Evolutionary conservation across 352 stramenopile genomes (phyloP).

Genomic region (Aphanomyces euteiches): DNA sequence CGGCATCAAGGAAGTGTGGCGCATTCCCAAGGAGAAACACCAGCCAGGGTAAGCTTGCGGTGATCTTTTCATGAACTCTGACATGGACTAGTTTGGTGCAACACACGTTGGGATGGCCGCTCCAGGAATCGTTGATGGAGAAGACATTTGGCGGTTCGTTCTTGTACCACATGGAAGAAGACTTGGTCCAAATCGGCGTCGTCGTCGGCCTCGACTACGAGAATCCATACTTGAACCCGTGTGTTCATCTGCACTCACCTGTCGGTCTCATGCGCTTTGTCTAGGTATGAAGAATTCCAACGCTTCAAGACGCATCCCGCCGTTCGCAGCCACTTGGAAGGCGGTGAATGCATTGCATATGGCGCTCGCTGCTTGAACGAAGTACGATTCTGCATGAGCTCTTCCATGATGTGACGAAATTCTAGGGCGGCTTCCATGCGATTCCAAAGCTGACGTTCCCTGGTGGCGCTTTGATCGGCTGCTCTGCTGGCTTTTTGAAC

Average conservation of each 20-base stretch:
- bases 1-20: conserved; percentile 98
- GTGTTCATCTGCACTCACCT: conserved; percentile 20
- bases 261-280: not conserved
- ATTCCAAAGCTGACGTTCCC: conserved; percentile 99
- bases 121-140: conserved; percentile 88
- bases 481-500: conserved; percentile 98
- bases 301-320: conserved; percentile 97
- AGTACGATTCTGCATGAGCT: conserved; percentile 2
- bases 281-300: conserved; percentile 97
- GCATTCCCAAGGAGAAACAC: conserved; percentile 90
- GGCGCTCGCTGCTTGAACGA: conserved; percentile 92
- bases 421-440: conserved; percentile 95
- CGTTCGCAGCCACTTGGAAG: conserved; percentile 91
- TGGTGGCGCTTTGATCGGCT: conserved; percentile 94
- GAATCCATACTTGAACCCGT: conserved; percentile 98
- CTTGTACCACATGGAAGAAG: conserved; percentile 98
- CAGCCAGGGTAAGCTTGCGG: conserved; percentile 62
- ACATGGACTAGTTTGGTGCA: conserved; percentile 77
- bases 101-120: conserved; percentile 97
- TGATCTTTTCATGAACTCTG: conserved; percentile 4
- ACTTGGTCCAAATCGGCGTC: conserved; percentile 92
- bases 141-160: conserved; percentile 98
- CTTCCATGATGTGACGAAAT: conserved; percentile 29
- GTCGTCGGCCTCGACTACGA: conserved; percentile 99
- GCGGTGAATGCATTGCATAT: conserved; percentile 96